Evolutionary conservation across 2,329 filamentous ascomycete species (phyloP).

Genomic region (Nectriaceae sp.): DNA sequence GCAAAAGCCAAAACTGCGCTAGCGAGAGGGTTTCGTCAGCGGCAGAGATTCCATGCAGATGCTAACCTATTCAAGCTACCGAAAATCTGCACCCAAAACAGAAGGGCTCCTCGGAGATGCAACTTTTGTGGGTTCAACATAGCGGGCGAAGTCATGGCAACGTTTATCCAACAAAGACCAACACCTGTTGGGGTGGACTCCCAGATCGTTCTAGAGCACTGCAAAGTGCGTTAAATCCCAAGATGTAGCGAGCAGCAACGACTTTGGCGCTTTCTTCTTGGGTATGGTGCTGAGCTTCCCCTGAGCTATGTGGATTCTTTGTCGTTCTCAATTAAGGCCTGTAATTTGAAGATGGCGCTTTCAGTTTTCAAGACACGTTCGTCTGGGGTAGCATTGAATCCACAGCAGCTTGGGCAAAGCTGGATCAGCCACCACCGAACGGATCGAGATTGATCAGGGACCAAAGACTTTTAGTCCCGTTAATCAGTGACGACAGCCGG

Average conservation of each 20-base stretch:
- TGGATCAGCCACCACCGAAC: background rate
- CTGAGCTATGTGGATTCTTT: background rate
- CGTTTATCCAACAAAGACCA: background rate
- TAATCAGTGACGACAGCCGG: background rate
- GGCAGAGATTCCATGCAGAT: conserved; percentile 13
- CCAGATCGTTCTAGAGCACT: background rate
- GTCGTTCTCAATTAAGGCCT: background rate
- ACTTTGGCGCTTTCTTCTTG: background rate
- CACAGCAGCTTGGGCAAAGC: background rate
- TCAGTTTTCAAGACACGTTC: background rate
- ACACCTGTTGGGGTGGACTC: background rate
- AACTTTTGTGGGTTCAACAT: conserved; percentile 18
- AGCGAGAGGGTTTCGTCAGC: background rate
- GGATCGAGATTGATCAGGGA: background rate
- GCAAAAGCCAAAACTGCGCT: background rate
- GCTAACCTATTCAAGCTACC: conserved; percentile 10
- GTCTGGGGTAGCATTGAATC: background rate
- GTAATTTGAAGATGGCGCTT: background rate
- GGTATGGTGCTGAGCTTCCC: background rate
- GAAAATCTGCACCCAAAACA: background rate
- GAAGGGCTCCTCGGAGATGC: conserved; percentile 20
- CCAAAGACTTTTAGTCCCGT: background rate
- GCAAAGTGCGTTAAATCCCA: background rate
- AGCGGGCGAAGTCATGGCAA: conserved; percentile 5
- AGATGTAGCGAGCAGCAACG: background rate